A percentile compares a stretch with the other conserved stretches of the same genome.
Evolutionary conservation across 257 asterid species (phyloP).

Genomic region (Mitragyna speciosa): DNA sequence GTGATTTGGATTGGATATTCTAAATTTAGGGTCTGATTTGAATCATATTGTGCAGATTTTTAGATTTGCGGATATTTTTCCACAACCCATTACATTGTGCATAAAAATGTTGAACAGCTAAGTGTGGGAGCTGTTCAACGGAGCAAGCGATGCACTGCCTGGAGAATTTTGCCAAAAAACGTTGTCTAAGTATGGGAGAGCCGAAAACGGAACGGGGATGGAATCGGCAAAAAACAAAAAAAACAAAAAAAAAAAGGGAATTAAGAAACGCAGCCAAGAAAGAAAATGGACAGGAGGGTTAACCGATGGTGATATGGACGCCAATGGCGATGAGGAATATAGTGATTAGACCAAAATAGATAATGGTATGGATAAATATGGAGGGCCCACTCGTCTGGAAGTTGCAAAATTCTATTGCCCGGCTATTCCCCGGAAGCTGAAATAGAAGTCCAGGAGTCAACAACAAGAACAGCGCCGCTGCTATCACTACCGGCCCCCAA

Average conservation of each 20-base stretch:
- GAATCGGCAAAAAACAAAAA: too few species aligned
- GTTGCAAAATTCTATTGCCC: slow-evolving; percentile 31
- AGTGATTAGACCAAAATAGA: slow-evolving; percentile 27
- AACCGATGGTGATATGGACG: slow-evolving; percentile 33
- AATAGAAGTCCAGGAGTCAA: slow-evolving; percentile 35
- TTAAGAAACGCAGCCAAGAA: too few species aligned
- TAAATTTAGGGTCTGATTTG: too few species aligned
- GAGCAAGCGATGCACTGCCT: too few species aligned
- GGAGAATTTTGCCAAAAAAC: too few species aligned
- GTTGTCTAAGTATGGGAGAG: neutral
- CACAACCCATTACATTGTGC: too few species aligned
- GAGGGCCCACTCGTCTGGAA: slow-evolving; percentile 34
- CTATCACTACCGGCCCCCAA: slow-evolving; percentile 40
- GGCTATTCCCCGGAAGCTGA: slow-evolving; percentile 35
- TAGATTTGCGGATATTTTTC: too few species aligned
- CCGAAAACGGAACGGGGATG: neutral
- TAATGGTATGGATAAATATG: slow-evolving; percentile 27
- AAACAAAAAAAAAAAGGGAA: neutral
- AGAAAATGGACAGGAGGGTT: neutral
- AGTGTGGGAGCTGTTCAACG: too few species aligned
- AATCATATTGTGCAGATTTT: too few species aligned
- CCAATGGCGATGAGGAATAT: slow-evolving; percentile 36
- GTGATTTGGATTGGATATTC: too few species aligned
- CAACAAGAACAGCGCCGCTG: slow-evolving; percentile 34
- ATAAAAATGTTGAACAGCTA: too few species aligned